These are phyloP conservation scores for Calonectria ilicicola DNA, from an alignment of 2,329 filamentous ascomycete species.

Conservation along the genomic window DNA sequence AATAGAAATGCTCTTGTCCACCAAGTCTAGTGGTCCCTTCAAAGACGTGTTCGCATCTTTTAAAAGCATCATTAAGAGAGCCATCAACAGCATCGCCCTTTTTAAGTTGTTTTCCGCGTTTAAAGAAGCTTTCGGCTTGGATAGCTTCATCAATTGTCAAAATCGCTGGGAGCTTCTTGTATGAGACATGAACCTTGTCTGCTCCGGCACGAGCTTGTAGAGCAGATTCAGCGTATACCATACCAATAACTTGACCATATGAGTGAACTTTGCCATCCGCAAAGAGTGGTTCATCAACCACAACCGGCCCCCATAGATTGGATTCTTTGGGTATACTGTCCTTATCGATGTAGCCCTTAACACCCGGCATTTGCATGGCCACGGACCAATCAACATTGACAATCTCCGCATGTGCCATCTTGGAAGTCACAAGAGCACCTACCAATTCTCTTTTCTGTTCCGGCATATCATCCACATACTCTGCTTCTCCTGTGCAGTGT, in stretches of 20 bases:
- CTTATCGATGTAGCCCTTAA: conserved; percentile 82
- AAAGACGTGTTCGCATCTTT: conserved; percentile 80
- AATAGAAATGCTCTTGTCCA: conserved; percentile 93
- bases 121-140: conserved; percentile 83
- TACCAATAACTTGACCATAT: conserved; percentile 12
- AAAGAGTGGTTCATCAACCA: conserved; percentile 12
- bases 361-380: conserved; percentile 82
- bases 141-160: conserved; percentile 94
- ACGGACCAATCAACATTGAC: conserved; percentile 76
- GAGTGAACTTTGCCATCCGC: conserved; percentile 14
- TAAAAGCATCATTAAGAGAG: conserved; percentile 72
- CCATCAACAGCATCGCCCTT: conserved; percentile 71
- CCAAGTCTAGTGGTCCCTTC: conserved; percentile 84
- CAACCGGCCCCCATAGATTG: conserved; percentile 18
- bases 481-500: conserved; percentile 87
- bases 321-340: conserved; percentile 77
- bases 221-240: conserved; percentile 15
- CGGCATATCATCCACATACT: conserved; percentile 92
- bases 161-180: conserved; percentile 68
- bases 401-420: conserved; percentile 85
- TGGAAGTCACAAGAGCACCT: conserved; percentile 84
- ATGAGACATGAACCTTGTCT: conserved; percentile 8
- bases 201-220: conserved; percentile 19
- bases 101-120: conserved; percentile 82
- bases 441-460: conserved; percentile 84